Percentiles rank a stretch among this genome's conserved stretches.
These are phyloP conservation scores for Monosporascus ibericus DNA, from an alignment of 2,329 filamentous ascomycete species.

Conservation along the genomic window DNA sequence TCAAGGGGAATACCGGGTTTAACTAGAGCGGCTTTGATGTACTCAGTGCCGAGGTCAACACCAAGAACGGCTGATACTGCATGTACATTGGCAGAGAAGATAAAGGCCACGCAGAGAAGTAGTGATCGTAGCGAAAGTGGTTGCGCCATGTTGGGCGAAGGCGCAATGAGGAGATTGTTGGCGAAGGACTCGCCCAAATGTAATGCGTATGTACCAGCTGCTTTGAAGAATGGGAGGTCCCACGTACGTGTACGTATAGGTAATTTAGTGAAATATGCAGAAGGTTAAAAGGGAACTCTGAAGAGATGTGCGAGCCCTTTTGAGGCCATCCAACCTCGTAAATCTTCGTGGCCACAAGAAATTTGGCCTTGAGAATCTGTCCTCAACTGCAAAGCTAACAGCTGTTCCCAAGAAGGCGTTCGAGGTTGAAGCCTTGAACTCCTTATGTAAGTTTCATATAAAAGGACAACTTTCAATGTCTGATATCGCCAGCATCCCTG, in stretches of 20 bases:
- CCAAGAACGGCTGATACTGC: constrained; percentile 73
- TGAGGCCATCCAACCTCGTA: too few relatives aligned
- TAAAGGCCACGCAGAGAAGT: constrained; percentile 32
- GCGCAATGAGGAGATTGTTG: constrained; percentile 15
- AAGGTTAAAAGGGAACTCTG: too few relatives aligned
- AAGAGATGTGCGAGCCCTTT: too few relatives aligned
- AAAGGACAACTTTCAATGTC: neutral
- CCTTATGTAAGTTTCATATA: neutral
- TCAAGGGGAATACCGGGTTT: constrained; percentile 97
- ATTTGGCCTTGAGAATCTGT: neutral
- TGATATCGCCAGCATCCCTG: neutral
- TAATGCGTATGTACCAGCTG: constrained; percentile 11
- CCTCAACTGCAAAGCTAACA: neutral
- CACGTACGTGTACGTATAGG: neutral
- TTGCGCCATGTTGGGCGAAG: constrained; percentile 32
- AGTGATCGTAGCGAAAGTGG: constrained; percentile 29
- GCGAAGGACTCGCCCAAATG: constrained; percentile 22
- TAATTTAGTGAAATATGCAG: too few relatives aligned
- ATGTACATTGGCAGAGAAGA: constrained; percentile 43
- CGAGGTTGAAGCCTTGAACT: neutral
- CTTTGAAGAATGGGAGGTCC: neutral
- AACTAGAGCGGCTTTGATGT: constrained; percentile 91
- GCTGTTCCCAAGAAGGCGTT: neutral
- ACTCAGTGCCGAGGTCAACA: constrained; percentile 91
- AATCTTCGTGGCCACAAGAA: too few relatives aligned